phyloP scores from a whole-genome alignment of 2,329 filamentous ascomycete species.

The Pseudogymnoascus pannorum region DNA sequence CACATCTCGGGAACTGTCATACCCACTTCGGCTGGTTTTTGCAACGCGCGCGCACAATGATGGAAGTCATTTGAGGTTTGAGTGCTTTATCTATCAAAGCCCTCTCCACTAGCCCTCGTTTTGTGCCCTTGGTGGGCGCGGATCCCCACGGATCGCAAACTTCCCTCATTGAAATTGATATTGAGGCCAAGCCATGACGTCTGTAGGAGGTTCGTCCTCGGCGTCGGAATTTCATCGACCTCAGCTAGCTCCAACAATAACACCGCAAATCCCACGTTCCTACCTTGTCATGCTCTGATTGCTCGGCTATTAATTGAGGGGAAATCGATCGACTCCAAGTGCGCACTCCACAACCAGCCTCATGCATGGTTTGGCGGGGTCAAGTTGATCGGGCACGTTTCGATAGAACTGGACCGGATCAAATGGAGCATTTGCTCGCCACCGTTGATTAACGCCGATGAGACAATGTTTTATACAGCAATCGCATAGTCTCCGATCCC shows the following conservation, averaged over 20 bases:
- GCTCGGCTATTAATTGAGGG: conserved; percentile 7
- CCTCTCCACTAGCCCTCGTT: conserved; percentile 4
- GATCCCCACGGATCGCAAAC: conserved; percentile 1
- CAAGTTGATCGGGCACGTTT: conserved; percentile 6
- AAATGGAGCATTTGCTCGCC: background rate
- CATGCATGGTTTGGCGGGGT: conserved; percentile 8
- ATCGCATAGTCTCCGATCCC: background rate
- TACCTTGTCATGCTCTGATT: background rate
- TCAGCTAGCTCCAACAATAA: conserved; percentile 5
- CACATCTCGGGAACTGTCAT: conserved; percentile 8
- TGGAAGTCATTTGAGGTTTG: background rate
- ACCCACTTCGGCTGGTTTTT: background rate
- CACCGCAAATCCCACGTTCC: conserved; percentile 4
- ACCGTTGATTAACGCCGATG: conserved; percentile 6
- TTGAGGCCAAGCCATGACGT: background rate
- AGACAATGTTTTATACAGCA: background rate
- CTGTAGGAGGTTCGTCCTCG: background rate
- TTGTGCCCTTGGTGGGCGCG: background rate
- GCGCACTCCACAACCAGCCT: background rate
- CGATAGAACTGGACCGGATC: conserved; percentile 4
- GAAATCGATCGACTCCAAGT: background rate
- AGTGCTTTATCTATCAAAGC: background rate
- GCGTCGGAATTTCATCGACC: background rate
- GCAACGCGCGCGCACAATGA: background rate
- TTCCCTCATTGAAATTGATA: background rate